Percentiles rank a stretch among this genome's conserved stretches.
phyloP scores from a whole-genome alignment of 495 filamentous ascomycete species.

The Parathielavia appendiculata region DNA sequence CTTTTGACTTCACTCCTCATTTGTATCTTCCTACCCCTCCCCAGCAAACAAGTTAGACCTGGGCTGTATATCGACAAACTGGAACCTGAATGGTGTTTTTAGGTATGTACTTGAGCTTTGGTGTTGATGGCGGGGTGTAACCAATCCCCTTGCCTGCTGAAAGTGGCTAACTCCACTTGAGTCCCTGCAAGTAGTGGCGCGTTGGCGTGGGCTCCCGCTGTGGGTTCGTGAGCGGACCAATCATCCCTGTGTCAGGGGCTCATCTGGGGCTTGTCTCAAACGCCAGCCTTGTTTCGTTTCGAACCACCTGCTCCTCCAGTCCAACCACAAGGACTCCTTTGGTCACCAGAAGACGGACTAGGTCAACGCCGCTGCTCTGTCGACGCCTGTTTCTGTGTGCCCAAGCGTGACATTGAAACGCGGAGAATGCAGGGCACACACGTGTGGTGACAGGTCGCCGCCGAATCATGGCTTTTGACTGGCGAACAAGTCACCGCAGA shows the following conservation, averaged over 20 bases:
- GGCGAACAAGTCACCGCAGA: background rate
- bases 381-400: background rate
- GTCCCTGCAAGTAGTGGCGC: no score
- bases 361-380: slow-evolving; percentile 3
- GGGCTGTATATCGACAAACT: no score
- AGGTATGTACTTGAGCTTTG: no score
- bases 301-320: background rate
- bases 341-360: background rate
- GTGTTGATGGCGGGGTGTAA: no score
- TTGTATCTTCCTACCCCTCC: no score
- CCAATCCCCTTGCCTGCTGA: no score
- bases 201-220: background rate
- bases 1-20: no score
- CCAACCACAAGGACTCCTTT: slow-evolving; percentile 2
- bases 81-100: no score
- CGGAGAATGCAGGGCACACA: slow-evolving; percentile 9
- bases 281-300: slow-evolving; percentile 24
- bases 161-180: no score
- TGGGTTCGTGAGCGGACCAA: slow-evolving; percentile 11
- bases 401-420: slow-evolving; percentile 8
- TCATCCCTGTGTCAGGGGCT: slow-evolving; percentile 11
- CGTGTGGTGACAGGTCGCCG: background rate
- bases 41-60: no score
- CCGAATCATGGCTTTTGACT: slow-evolving; percentile 1
- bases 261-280: slow-evolving; percentile 16